Base-by-base conservation (phyloP, 2,329 filamentous ascomycete species). In the Colletotrichum plurivorum region DNA sequence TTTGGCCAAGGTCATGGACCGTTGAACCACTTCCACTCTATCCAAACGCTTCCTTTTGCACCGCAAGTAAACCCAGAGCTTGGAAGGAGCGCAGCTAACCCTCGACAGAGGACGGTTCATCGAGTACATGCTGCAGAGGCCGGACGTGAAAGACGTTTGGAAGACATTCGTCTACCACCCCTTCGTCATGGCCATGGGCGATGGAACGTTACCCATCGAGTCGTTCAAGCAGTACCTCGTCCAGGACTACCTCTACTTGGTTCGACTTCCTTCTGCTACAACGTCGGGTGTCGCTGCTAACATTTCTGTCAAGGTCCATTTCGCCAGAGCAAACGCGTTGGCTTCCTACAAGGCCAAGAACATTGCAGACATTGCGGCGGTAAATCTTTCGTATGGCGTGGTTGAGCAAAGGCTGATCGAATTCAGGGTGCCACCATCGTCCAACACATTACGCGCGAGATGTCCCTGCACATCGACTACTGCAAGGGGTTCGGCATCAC, bases 181-280 rank as follows among this genome's bases (percentile, higher is more conserved):
- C 0, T 98, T 98, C 76, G 93, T 97, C 49, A 84, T 90, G 75
- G 88, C 87, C 15, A 84, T 98, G 76, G 94, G 92, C 0, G 85
- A 92, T 67, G 94, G 94, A 0, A 92, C 88, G 8, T 83, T 98
- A 20, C 92, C 93, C 0, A 74, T 92, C 1, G 88, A 92, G 51
- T 91, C 90, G 0, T 98, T 97, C 84, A 96, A 94, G 78, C 88
- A 92, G 46, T 98, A 98, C 77, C 89, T 98, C 64, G 87, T 96
- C 10, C 95, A 98, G 75, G 95, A 98, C 76, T 98, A 98, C 75
- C 85, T 97, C 5, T 98, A 96, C 76, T 83, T 98, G 51, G 93
- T 96, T 75, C 49, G 85, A 76, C 16, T 18, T 12, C 1, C 13
- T 18, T 9, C 0, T 2, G 9, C 15, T 20, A 3, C n/a, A 5